Percentiles rank a stretch among this genome's conserved stretches.
Evolutionary conservation across 2,329 filamentous ascomycete genomes (phyloP).

Genomic region (Phyllosticta citriasiana): DNA sequence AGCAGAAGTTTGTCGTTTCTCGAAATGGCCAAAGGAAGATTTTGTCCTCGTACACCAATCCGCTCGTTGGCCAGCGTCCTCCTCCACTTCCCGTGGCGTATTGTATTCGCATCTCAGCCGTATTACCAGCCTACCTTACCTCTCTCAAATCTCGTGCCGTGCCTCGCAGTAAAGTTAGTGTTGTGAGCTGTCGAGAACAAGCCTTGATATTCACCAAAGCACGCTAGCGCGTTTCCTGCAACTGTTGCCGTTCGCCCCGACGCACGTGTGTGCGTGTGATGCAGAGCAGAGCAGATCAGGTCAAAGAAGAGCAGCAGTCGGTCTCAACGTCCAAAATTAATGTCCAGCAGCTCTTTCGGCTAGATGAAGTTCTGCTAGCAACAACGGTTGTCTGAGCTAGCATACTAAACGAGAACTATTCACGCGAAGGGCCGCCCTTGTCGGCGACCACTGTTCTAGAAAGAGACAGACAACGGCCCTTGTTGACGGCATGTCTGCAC

Average conservation of each 20-base stretch:
- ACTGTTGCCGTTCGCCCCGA: not conserved
- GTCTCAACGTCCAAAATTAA: not conserved
- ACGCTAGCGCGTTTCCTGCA: not conserved
- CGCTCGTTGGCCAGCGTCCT: too few species aligned
- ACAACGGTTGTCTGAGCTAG: too few species aligned
- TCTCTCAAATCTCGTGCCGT: not conserved
- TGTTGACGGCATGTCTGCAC: not conserved
- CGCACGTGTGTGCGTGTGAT: not conserved
- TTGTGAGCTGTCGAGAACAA: not conserved
- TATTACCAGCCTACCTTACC: too few species aligned
- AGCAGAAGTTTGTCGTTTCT: too few species aligned
- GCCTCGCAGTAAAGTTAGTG: not conserved
- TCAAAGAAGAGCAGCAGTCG: not conserved
- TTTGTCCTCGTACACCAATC: too few species aligned
- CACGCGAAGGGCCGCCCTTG: too few species aligned
- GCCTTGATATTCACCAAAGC: not conserved
- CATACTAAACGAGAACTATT: too few species aligned
- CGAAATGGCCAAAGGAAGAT: too few species aligned
- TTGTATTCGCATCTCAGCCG: too few species aligned
- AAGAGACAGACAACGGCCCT: not conserved
- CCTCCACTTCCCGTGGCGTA: too few species aligned
- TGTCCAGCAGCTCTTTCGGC: not conserved
- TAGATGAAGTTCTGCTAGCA: not conserved
- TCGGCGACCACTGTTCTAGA: too few species aligned
- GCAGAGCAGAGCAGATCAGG: not conserved